A percentile compares a stretch with the other conserved stretches of the same genome.
phyloP scores from a whole-genome alignment of 2,329 filamentous ascomycete species.

The Fusarium fracticaudum region DNA sequence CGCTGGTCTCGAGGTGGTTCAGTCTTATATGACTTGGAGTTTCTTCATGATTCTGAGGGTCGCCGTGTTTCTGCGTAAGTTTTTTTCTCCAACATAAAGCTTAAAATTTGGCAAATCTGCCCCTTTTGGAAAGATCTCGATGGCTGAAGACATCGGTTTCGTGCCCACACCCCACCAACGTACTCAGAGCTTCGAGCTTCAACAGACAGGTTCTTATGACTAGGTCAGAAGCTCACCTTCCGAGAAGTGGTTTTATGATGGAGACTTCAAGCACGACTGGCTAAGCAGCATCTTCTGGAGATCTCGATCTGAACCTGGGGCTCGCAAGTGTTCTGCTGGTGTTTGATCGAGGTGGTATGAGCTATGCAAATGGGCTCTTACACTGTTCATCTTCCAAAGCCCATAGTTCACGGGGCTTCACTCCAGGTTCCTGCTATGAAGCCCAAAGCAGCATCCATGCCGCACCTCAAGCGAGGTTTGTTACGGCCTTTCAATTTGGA shows the following conservation, averaged over 20 bases:
- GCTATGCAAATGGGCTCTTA: not conserved
- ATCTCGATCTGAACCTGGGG: not conserved
- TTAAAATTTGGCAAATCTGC: constrained; percentile 34
- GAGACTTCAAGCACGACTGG: not conserved
- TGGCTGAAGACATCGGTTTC: not conserved
- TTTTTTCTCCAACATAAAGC: not conserved
- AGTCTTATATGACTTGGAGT: constrained; percentile 83
- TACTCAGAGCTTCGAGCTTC: not conserved
- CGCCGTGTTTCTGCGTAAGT: constrained; percentile 28
- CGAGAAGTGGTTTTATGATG: no score
- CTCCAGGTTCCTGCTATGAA: not conserved
- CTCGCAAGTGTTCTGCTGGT: not conserved
- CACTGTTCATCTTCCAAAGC: not conserved
- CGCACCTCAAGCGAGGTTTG: not conserved
- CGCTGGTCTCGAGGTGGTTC: constrained; percentile 74
- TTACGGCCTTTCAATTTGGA: not conserved
- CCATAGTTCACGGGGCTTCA: not conserved
- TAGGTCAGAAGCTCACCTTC: not conserved
- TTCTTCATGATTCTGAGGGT: constrained; percentile 70
- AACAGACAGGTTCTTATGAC: not conserved
- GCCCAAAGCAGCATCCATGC: not conserved
- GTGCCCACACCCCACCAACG: not conserved
- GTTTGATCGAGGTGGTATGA: not conserved
- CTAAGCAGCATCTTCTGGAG: not conserved
- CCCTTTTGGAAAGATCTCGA: not conserved